Evolutionary conservation across 1,284 basidiomycete species (phyloP).

Genomic region (Polyporus tsugae): DNA sequence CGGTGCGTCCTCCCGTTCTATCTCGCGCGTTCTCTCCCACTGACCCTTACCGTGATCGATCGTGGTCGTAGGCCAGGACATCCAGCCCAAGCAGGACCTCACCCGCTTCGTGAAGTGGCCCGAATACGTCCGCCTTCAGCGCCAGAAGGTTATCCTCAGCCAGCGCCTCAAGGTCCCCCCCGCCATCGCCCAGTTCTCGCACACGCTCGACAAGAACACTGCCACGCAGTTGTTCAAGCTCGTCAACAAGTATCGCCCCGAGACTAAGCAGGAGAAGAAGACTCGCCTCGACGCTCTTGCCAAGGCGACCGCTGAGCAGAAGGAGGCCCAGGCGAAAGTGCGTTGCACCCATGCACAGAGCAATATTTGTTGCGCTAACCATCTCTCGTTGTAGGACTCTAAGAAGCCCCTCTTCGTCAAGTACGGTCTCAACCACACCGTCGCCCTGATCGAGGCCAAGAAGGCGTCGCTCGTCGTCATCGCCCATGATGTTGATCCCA

Average conservation of each 20-base stretch:
- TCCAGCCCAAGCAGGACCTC: slow-evolving; percentile 90
- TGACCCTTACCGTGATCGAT: slow-evolving; percentile 6
- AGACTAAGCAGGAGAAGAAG: slow-evolving; percentile 98
- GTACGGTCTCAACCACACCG: slow-evolving; percentile 97
- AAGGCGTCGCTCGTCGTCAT: slow-evolving; percentile 98
- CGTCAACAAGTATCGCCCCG: slow-evolving; percentile 95
- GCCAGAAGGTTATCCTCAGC: slow-evolving; percentile 98
- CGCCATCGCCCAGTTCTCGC: slow-evolving; percentile 97
- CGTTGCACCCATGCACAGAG: slow-evolving; percentile 9
- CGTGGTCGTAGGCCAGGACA: slow-evolving; percentile 83
- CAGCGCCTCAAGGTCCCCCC: slow-evolving; percentile 99
- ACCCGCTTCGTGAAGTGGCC: slow-evolving; percentile 99
- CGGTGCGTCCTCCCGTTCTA: slow-evolving; percentile 60
- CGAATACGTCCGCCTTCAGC: slow-evolving; percentile 97
- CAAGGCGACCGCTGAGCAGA: slow-evolving; percentile 79
- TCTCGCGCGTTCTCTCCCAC: background rate
- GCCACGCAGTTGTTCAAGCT: slow-evolving; percentile 98
- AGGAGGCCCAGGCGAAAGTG: slow-evolving; percentile 78
- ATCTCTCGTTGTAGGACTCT: slow-evolving; percentile 58
- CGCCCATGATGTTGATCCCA: slow-evolving; percentile 98
- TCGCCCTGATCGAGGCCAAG: slow-evolving; percentile 96
- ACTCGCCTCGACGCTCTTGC: slow-evolving; percentile 85
- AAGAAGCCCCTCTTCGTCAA: slow-evolving; percentile 97
- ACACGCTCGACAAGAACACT: slow-evolving; percentile 99
- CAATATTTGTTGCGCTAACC: background rate